These are phyloP conservation scores for Floccularia luteovirens DNA, from an alignment of 768 basidiomycete species.

Conservation along the genomic window DNA sequence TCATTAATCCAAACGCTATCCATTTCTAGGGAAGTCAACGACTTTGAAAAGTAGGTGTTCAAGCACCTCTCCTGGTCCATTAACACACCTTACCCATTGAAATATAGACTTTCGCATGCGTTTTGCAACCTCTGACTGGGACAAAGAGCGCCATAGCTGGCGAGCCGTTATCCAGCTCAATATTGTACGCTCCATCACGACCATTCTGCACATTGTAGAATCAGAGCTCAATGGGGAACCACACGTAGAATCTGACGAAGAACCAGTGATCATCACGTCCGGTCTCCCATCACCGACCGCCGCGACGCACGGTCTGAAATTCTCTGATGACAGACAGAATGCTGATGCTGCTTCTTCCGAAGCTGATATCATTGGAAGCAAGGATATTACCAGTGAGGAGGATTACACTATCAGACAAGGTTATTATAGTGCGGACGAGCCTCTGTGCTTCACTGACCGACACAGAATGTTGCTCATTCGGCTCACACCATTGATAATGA, in stretches of 20 bases:
- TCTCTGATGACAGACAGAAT: too few species aligned
- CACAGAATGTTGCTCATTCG: constrained; percentile 51
- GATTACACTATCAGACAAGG: constrained; percentile 21
- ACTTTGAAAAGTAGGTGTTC: constrained; percentile 53
- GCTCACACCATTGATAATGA: constrained; percentile 51
- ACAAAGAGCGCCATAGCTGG: constrained; percentile 66
- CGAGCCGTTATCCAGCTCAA: constrained; percentile 75
- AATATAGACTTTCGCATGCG: constrained; percentile 63
- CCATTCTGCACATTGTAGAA: constrained; percentile 55
- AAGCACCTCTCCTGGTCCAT: constrained; percentile 1
- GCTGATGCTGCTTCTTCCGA: too few species aligned
- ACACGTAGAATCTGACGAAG: constrained; percentile 19
- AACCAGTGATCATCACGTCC: too few species aligned
- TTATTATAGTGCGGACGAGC: constrained; percentile 13
- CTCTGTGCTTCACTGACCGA: constrained; percentile 37
- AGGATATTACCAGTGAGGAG: too few species aligned
- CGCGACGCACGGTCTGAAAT: too few species aligned
- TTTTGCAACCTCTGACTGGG: constrained; percentile 57
- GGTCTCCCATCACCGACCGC: too few species aligned
- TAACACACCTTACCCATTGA: constrained; percentile 2
- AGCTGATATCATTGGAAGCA: too few species aligned
- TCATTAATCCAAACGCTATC: not conserved
- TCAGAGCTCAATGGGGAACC: constrained; percentile 38
- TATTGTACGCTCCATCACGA: constrained; percentile 62
- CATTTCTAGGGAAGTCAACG: constrained; percentile 57